Base-by-base conservation (phyloP, 2,329 filamentous ascomycete genomes). In the Calonectria honghensis region DNA sequence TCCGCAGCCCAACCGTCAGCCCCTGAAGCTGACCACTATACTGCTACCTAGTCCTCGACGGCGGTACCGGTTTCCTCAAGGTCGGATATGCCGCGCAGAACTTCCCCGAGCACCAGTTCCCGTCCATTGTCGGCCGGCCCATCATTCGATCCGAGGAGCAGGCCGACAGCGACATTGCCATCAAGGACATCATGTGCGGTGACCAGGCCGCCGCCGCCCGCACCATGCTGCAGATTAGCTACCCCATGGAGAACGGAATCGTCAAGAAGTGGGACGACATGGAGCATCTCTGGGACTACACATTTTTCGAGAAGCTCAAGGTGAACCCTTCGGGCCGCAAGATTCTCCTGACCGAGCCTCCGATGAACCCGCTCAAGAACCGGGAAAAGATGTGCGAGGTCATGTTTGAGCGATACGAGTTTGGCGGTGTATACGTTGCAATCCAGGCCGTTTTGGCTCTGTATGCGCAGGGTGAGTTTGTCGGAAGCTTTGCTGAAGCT, bases 261-360 rank as follows among this genome's bases (percentile, higher is more conserved):
- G 96, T 99, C 80, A 98, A 98, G 91, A 96, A 96, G 84, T 99
- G 97, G 97, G 97, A 99, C 81, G 97, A 99, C 86, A 99, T 99
- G 97, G 95, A 98, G 89, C 96, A 98, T 84, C 93, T 99, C 71
- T 99, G 97, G 97, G 96, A 99, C 88, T 98, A 97, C 86, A 99
- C 97, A 31, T 99, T 99, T 86, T 94, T 92, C 86, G 96, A 99
- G 86, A 98, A 98, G 92, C 95, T 99, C 92, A 93, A 96, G 86
- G 90, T 99, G 80, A 95, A 98, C 85, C 92, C 97, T 3, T 92
- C 92, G 29, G 96, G 95, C 79, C 95, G 96, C 86, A 99, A 99
- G 91, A 98, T 99, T 85, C 91, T 99, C 78, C 91, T 98, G 80
- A 98, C 96, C 61, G 97, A 99, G 87, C 96, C 97, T 45, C 97